phyloP scores from a whole-genome alignment of 2,329 filamentous ascomycete species.

The Bipolaris bicolor region DNA sequence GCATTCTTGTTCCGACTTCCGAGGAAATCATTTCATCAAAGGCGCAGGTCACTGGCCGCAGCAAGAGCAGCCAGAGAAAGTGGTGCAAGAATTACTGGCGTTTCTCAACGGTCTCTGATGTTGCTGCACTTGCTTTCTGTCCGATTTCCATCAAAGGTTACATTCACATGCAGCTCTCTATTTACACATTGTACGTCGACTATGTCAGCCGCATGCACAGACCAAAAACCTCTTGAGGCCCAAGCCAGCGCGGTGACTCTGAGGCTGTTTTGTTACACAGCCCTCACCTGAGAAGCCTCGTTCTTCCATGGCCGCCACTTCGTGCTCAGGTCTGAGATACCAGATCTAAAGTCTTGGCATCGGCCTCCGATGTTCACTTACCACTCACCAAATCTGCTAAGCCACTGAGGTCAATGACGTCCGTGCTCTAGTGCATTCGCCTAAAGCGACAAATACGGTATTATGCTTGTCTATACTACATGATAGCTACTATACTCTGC shows the following conservation, averaged over 20 bases:
- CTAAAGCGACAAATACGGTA: not conserved
- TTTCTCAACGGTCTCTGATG: conserved; percentile 45
- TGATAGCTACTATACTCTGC: too few species aligned
- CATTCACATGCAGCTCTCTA: conserved; percentile 1
- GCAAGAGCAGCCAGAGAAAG: conserved; percentile 66
- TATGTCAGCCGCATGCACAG: not conserved
- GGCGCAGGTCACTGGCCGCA: conserved; percentile 74
- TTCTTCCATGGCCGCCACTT: not conserved
- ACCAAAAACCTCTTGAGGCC: not conserved
- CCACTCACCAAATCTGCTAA: not conserved
- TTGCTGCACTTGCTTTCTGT: not conserved
- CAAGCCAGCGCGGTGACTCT: not conserved
- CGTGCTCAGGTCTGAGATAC: not conserved
- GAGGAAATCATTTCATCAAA: conserved; percentile 60
- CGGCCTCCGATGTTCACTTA: not conserved
- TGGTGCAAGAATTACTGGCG: conserved; percentile 55
- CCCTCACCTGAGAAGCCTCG: not conserved
- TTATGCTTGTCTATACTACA: not conserved
- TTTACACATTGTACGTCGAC: not conserved
- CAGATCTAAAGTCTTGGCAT: not conserved
- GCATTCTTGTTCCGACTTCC: conserved; percentile 60
- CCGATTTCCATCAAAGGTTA: not conserved
- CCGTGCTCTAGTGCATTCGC: not conserved
- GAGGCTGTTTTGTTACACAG: not conserved
- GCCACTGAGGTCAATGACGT: not conserved